Evolutionary conservation across 2,329 filamentous ascomycete species (phyloP).

Genomic region (Neonectria magnoliae): DNA sequence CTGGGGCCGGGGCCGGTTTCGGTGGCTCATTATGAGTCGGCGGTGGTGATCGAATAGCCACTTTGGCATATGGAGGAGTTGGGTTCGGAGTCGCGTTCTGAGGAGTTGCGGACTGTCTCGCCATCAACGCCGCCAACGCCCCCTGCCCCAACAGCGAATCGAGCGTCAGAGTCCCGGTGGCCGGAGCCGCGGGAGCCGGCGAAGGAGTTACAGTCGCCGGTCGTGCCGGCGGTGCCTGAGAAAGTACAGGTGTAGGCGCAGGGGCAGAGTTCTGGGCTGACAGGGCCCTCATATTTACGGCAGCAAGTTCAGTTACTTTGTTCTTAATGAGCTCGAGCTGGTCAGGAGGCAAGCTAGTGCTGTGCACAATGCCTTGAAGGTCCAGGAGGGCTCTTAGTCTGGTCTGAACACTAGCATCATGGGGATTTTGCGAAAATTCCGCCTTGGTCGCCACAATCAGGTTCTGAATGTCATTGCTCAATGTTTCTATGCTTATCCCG

Average conservation of each 20-base stretch:
- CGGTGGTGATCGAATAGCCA: conserved; percentile 62
- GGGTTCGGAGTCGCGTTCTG: conserved; percentile 59
- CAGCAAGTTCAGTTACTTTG: conserved; percentile 80
- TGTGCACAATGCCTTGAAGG: conserved; percentile 78
- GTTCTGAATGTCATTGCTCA: conserved; percentile 85
- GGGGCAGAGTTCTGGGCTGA: conserved; percentile 55
- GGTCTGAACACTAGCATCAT: conserved; percentile 79
- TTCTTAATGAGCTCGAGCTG: conserved; percentile 86
- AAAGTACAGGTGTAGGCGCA: conserved; percentile 47
- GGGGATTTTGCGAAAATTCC: conserved; percentile 79
- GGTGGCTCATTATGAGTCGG: conserved; percentile 53
- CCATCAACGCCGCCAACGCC: conserved; percentile 67
- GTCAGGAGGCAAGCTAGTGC: conserved; percentile 79
- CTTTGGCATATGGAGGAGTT: conserved; percentile 48
- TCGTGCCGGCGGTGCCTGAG: conserved; percentile 47
- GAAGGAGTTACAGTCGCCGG: conserved; percentile 48
- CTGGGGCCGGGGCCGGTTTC: conserved; percentile 43
- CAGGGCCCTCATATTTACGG: conserved; percentile 67
- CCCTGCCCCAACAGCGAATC: conserved; percentile 69
- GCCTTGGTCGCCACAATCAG: conserved; percentile 78
- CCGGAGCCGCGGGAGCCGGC: conserved; percentile 46
- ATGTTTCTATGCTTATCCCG: conserved; percentile 73
- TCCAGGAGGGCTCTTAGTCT: conserved; percentile 87
- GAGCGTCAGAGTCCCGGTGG: conserved; percentile 57
- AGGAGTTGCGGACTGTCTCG: conserved; percentile 61